Evolutionary conservation across 2,329 filamentous ascomycete genomes (phyloP).

Genomic region (Diplodia corticola): DNA sequence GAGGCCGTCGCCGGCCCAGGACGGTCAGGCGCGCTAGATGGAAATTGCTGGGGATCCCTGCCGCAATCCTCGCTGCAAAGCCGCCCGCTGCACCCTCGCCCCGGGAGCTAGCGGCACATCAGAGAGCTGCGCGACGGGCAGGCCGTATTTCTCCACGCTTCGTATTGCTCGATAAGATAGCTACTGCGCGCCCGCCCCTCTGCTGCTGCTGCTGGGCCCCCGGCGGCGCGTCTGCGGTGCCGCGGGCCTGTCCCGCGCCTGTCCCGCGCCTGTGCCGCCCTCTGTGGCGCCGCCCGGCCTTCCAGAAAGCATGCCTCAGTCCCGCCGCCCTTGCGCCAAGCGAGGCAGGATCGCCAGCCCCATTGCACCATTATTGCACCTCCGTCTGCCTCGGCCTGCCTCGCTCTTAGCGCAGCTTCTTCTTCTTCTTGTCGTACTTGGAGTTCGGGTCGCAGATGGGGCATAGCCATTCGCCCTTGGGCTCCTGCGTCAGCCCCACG

Average conservation of each 20-base stretch:
- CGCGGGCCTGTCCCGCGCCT: too few species aligned
- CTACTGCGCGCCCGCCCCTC: not conserved
- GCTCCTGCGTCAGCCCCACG: constrained; percentile 52
- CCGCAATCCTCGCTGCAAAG: constrained; percentile 1
- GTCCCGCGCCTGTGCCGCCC: too few species aligned
- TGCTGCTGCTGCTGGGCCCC: not conserved
- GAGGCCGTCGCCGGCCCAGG: not conserved
- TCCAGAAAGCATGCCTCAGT: not conserved
- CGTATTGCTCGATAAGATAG: constrained; percentile 21
- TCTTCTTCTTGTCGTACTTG: constrained; percentile 43
- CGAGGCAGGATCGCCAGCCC: not conserved
- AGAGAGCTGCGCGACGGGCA: constrained; percentile 5
- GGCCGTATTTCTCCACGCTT: constrained; percentile 18
- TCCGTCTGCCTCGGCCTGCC: too few species aligned
- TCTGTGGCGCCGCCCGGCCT: not conserved
- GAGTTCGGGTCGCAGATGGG: constrained; percentile 33
- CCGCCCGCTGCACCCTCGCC: constrained; percentile 13
- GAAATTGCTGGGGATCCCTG: constrained; percentile 16
- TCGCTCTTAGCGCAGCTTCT: constrained; percentile 36
- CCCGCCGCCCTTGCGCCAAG: constrained; percentile 12
- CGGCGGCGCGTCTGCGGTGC: not conserved
- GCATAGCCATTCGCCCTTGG: constrained; percentile 54
- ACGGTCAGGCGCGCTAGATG: constrained; percentile 6
- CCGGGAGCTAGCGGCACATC: constrained; percentile 19
- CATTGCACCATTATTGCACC: too few species aligned